These are phyloP conservation scores for Aspergillus biplanus DNA, from an alignment of 495 filamentous ascomycete species.

Conservation along the genomic window DNA sequence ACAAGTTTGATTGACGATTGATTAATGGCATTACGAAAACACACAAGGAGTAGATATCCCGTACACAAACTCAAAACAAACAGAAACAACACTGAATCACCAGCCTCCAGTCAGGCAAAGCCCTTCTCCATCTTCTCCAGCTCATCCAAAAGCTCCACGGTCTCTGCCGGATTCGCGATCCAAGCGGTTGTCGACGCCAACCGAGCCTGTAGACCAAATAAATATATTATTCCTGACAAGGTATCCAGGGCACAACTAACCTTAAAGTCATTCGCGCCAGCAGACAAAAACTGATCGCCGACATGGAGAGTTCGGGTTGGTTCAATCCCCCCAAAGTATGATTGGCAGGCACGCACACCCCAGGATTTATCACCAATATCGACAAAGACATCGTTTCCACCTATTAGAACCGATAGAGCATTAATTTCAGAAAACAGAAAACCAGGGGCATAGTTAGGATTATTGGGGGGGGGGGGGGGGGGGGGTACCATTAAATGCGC, in stretches of 20 bases:
- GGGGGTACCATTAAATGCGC: conserved; percentile 83
- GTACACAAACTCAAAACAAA: too few relatives aligned
- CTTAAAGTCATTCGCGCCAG: conserved; percentile 97
- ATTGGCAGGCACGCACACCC: conserved; percentile 89
- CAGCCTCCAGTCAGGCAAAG: background rate
- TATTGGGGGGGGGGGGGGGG: background rate
- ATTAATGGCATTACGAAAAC: too few relatives aligned
- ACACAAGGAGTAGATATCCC: too few relatives aligned
- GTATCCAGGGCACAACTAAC: conserved; percentile 35
- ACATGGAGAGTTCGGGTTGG: conserved; percentile 76
- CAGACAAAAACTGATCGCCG: conserved; percentile 94
- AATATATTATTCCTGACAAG: background rate
- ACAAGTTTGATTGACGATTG: too few relatives aligned
- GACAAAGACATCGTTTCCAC: conserved; percentile 95
- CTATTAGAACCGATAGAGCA: conserved; percentile 27
- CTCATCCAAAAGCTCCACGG: conserved; percentile 85
- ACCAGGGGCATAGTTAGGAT: conserved; percentile 2
- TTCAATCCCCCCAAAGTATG: conserved; percentile 80
- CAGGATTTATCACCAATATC: conserved; percentile 98
- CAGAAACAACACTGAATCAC: too few relatives aligned
- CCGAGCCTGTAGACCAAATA: conserved; percentile 48
- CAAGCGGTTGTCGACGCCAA: conserved; percentile 74
- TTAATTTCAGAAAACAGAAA: background rate
- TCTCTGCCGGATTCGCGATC: conserved; percentile 93
- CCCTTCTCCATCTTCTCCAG: conserved; percentile 40